Base-by-base conservation (phyloP, 1,284 basidiomycete genomes). In the Neotropicomus parvogracilis region DNA sequence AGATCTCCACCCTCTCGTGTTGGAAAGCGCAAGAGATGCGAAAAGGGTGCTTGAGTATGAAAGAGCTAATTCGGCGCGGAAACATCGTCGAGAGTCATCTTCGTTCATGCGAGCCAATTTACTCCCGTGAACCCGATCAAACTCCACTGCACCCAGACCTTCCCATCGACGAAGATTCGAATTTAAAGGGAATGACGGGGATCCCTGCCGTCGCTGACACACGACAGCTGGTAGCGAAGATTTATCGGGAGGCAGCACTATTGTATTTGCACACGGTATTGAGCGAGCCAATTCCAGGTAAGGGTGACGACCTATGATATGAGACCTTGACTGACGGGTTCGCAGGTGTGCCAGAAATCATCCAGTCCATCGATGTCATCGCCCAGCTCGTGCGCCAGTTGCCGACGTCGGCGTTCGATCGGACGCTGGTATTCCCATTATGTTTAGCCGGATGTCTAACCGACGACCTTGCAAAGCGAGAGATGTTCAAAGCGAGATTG, bases 271-370 rank as follows among this genome's bases (percentile, higher is more conserved):
- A 88, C 58, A 84, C 80, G 13, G 77, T 91, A 20, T 65, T 88
- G 47, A 85, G 78, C 55, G 85, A 81, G 27, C 70, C 83, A 11
- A 75, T 77, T 53, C 79, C 82, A 58, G 81, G 85, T 88, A 67
- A 57, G 62, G 76, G 24, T 44, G 37, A 34, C 47, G 37, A 54
- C 37, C 12, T 12, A 24, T 21, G 28, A n/a, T 26, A 40, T 11
- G 7, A 24, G 20, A 31, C 43, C n/a, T 50, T 49, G 58, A 49
- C 59, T 58, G 35, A 59, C 45, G 17, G 31, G 17, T 46, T 62
- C 52, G 31, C 59, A 88, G 86, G 79, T 56, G 83, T 91, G n/a
- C 75, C 80, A 40, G 85, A 91, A 62, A 87, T 92, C 53, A 66
- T 62, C 40, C 68, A 71, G 37, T 78, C 78, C 11, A 77, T 85